phyloP scores from a whole-genome alignment of 2,329 filamentous ascomycete species.

The Seiridium unicorne region DNA sequence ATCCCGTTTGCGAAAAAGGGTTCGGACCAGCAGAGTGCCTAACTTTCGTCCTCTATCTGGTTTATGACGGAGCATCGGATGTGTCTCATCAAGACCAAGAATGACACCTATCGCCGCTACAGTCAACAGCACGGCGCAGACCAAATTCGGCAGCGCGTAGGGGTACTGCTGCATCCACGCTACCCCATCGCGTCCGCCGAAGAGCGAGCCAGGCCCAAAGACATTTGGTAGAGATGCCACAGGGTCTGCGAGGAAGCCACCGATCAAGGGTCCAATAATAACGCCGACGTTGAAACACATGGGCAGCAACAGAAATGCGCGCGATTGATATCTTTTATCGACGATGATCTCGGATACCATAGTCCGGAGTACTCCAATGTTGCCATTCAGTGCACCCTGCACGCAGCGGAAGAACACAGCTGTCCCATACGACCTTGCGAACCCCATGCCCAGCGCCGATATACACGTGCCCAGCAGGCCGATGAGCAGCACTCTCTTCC shows the following conservation, averaged over 20 bases:
- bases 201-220: constrained; percentile 34
- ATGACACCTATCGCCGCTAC: constrained; percentile 9
- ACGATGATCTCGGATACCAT: constrained; percentile 72
- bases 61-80: constrained; percentile 16
- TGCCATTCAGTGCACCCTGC: constrained; percentile 68
- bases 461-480: constrained; percentile 63
- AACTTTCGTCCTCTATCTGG: not conserved
- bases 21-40: not conserved
- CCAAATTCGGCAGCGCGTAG: constrained; percentile 40
- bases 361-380: constrained; percentile 72
- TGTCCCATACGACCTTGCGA: constrained; percentile 40
- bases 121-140: constrained; percentile 34
- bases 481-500: constrained; percentile 63
- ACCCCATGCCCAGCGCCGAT: constrained; percentile 67
- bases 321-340: constrained; percentile 61
- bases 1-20: not conserved
- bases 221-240: constrained; percentile 33
- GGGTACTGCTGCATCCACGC: constrained; percentile 39
- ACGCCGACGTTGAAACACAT: constrained; percentile 64
- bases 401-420: constrained; percentile 44
- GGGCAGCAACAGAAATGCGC: constrained; percentile 41
- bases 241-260: constrained; percentile 43
- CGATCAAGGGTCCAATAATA: constrained; percentile 39
- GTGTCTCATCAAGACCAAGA: constrained; percentile 11
- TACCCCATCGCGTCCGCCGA: constrained; percentile 33